Conservation (phyloP, 2,329 filamentous ascomycete species). For the Aspergillus oerlinghausenensis region DNA sequence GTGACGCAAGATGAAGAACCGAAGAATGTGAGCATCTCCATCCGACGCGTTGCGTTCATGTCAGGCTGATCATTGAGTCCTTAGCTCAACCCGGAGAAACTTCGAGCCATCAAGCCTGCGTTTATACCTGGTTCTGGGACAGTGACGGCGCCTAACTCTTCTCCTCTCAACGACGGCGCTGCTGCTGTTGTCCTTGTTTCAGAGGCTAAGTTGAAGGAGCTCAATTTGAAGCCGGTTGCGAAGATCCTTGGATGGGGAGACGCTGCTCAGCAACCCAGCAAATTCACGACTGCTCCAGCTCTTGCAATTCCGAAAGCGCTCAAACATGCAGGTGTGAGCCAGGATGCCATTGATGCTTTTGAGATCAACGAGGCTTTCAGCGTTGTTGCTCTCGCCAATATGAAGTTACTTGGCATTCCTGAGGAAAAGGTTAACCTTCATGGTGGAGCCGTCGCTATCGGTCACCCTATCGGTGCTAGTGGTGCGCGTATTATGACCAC, state of each 20-base stretch:
- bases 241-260: slow-evolving; percentile 98
- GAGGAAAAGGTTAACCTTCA: slow-evolving; percentile 91
- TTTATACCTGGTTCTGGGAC: slow-evolving; percentile 75
- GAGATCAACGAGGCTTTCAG: slow-evolving; percentile 99
- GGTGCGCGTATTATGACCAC: slow-evolving; percentile 93
- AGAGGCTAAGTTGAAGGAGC: slow-evolving; percentile 87
- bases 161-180: slow-evolving; percentile 91
- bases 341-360: slow-evolving; percentile 79
- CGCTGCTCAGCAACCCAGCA: slow-evolving; percentile 82
- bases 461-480: slow-evolving; percentile 89
- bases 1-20: slow-evolving; percentile 90
- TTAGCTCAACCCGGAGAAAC: slow-evolving; percentile 71
- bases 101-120: slow-evolving; percentile 77
- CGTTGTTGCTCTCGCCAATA: slow-evolving; percentile 91
- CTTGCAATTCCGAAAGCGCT: slow-evolving; percentile 96
- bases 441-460: slow-evolving; percentile 91
- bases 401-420: slow-evolving; percentile 77
- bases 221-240: slow-evolving; percentile 84
- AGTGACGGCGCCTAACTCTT: slow-evolving; percentile 93
- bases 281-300: slow-evolving; percentile 91
- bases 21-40: slow-evolving; percentile 62
- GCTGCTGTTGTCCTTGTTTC: slow-evolving; percentile 90
- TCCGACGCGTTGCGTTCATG: background rate
- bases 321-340: slow-evolving; percentile 81
- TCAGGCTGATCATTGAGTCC: slow-evolving; percentile 1